A percentile compares a stretch with the other conserved stretches of the same genome.
These are phyloP conservation scores for Galium porrigens DNA, from an alignment of 305 asterid species.

Conservation along the genomic window DNA sequence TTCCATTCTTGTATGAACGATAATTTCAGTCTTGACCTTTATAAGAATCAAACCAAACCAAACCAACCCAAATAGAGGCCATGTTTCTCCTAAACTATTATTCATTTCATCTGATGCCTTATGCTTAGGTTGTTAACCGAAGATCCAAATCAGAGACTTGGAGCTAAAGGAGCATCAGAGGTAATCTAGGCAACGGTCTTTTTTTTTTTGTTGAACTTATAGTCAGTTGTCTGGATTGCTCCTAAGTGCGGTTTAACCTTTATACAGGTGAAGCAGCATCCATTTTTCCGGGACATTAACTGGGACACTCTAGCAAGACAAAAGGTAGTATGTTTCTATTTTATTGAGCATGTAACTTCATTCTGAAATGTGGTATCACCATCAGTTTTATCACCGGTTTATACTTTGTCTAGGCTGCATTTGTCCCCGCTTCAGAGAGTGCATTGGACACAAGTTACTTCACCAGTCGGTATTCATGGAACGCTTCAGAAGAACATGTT, in stretches of 20 bases:
- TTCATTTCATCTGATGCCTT: slow-evolving; percentile 5
- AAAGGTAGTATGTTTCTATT: slow-evolving; percentile 38
- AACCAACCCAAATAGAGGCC: neutral
- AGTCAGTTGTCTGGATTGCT: slow-evolving; percentile 6
- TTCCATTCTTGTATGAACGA: neutral
- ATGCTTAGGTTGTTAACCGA: slow-evolving; percentile 65
- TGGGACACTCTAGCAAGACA: slow-evolving; percentile 98
- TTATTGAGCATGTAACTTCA: neutral
- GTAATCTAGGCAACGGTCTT: slow-evolving; percentile 23
- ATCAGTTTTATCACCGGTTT: neutral
- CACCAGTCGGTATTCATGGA: slow-evolving; percentile 90
- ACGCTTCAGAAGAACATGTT: slow-evolving; percentile 76
- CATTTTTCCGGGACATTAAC: slow-evolving; percentile 75
- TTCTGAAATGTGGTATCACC: neutral
- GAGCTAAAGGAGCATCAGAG: slow-evolving; percentile 89
- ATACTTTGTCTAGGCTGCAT: slow-evolving; percentile 56
- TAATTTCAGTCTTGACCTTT: neutral
- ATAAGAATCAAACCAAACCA: neutral
- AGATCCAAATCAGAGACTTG: slow-evolving; percentile 94
- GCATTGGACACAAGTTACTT: slow-evolving; percentile 90
- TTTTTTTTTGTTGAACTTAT: neutral
- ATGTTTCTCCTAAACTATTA: neutral
- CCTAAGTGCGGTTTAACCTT: neutral
- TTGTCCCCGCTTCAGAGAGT: slow-evolving; percentile 85
- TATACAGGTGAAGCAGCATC: slow-evolving; percentile 86